Evolutionary conservation across 2,329 filamentous ascomycete species (phyloP), one percentile per base, ranked within the genome.

Genomic region (Xylaria polymorpha): DNA sequence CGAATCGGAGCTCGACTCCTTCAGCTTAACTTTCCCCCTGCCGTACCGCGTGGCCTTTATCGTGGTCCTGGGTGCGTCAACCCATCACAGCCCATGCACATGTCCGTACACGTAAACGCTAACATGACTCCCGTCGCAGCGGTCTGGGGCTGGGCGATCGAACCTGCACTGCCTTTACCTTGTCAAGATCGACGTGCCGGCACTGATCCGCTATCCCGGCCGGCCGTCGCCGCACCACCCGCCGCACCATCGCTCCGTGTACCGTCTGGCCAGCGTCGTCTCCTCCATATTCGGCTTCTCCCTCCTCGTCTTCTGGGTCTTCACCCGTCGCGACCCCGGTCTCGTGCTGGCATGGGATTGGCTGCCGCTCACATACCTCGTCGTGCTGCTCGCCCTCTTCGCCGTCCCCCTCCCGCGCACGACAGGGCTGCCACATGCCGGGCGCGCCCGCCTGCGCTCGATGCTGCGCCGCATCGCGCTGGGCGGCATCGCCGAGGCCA

Each of bases 111-210:
- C 41, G 1, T 25, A 41, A 46, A n/a, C 60, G 15, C 66, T 67
- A 25, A 67, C 66, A 70, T 15, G 35, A 73, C 55, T 8, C 9
- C 60, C 44, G 3, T 55, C 41, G 39, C 73, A 97, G 94, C 93
- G 74, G 91, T 97, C 77, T 98, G 95, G 95, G 94, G 93, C 79
- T 99, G 95, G 94, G 94, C 91, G 73, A 81, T 92, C 75, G n/a
- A 98, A 98, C 83, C 88, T 98, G 48, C 94, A 98, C 79, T 94
- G 93, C 82, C 90, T 98, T 69, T 86, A 91, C 76, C 82, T 89
- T 67, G 85, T 90, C 77, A 92, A 92, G 79, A 97, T 99, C 83
- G 94, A 98, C 81, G 92, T 97, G 64, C 92, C 94, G 22, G 86
- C 90, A 39, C 86, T 98, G 67, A 93, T 98, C 76, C 91, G 92